Evolutionary conservation across 768 basidiomycete genomes (phyloP), one percentile per base, ranked within the genome.

Genomic region (Paxillus involutus): DNA sequence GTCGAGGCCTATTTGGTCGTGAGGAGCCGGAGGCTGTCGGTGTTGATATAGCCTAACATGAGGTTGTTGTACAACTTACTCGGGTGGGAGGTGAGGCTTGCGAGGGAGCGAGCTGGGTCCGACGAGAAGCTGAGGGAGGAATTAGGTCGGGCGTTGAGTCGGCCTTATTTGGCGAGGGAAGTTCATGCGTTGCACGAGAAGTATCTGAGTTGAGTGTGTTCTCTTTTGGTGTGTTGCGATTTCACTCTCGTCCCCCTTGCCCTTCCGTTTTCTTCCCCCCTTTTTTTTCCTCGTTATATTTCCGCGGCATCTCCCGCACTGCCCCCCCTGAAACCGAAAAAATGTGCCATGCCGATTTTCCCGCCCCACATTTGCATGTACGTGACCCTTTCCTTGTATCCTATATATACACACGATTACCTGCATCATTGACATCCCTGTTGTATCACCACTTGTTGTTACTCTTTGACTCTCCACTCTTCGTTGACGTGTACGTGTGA

Each of bases 21-120:
- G 36, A 85, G 96, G 51, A 93, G 91, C 51, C 81, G 95, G 41
- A 78, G 96, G 35, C 77, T 98, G 49, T 95, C 85, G 33, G 93
- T 95, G 57, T 78, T 94, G 60, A 94, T 93, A 57, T 93, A 98
- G 74, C 96, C 96, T 17, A 98, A 97, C 60, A 89, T 98, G 83
- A 83, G 93, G n/a, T 74, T 98, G 67, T 72, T 98, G 71, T 97
- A 95, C 71, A 95, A 98, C 66, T 79, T 98, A 24, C 86, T 92
- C 64, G 94, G 91, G 11, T 98, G 93, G 93, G 95, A 98, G 71
- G 85, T 92, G 61, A 85, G 86, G 68, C 80, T 97, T n/a, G 92
- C 92, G n/a, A 80, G 80, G 61, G 84, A 85, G 65, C 80, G 86
- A 24, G 85, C 84, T 0, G 78, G 75, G 4, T 78, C 72, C 21